Percentiles rank a stretch among this genome's conserved stretches.
Conservation (phyloP, 225 moss, liverwort and hornwort genomes). For the Thuidium tamariscinum region DNA sequence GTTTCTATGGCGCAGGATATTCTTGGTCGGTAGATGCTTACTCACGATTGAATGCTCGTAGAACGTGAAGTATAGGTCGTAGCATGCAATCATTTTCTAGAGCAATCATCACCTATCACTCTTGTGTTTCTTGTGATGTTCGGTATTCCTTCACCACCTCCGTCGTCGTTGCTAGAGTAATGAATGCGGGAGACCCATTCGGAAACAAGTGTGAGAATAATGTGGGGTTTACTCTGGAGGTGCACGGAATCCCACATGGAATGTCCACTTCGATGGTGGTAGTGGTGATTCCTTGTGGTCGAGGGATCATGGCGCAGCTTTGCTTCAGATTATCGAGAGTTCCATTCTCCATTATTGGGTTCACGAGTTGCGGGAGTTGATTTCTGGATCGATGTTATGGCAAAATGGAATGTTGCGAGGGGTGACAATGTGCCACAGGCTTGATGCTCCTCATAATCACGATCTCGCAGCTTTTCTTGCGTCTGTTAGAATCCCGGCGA, state of each 20-base stretch:
- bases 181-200: neutral
- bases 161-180: neutral
- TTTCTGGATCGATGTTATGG: neutral
- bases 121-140: neutral
- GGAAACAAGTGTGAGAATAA: neutral
- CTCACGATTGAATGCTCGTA: neutral
- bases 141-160: neutral
- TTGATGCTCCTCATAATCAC: neutral
- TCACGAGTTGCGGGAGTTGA: neutral
- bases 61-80: neutral
- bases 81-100: neutral
- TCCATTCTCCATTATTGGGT: neutral
- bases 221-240: neutral
- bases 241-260: neutral
- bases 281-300: neutral
- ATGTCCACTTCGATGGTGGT: neutral
- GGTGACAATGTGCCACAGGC: neutral
- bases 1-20: neutral
- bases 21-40: neutral
- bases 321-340: neutral
- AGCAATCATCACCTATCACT: neutral
- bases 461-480: neutral
- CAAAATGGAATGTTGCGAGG: neutral
- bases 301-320: neutral
- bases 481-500: neutral